Percentiles rank a stretch among this genome's conserved stretches.
Evolutionary conservation across 257 asterid genomes (phyloP).

Genomic region (Solanum pennellii): DNA sequence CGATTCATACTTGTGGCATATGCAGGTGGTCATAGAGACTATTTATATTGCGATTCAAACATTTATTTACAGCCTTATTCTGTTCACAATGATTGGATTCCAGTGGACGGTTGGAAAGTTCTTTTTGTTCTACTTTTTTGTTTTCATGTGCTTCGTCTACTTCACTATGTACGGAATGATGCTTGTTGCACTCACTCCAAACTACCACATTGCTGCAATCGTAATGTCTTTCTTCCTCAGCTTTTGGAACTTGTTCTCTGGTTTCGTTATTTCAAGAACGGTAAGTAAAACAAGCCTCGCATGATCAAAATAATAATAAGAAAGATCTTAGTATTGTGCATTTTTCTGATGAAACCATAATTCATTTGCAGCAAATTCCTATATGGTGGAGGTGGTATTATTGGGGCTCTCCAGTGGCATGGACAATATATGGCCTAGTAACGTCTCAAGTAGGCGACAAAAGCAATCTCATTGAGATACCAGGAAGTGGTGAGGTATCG

Average conservation of each 20-base stretch:
- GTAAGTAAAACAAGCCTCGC: slow-evolving; percentile 19
- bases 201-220: slow-evolving; percentile 65
- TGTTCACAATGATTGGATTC: slow-evolving; percentile 83
- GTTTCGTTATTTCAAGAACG: slow-evolving; percentile 63
- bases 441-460: slow-evolving; percentile 64
- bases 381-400: slow-evolving; percentile 96
- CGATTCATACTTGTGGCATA: background rate
- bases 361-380: slow-evolving; percentile 47
- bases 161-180: slow-evolving; percentile 81
- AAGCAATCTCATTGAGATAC: slow-evolving; percentile 17
- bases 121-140: slow-evolving; percentile 67
- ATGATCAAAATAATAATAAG: background rate
- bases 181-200: slow-evolving; percentile 82
- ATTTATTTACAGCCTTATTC: slow-evolving; percentile 52
- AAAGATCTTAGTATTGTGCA: background rate
- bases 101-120: slow-evolving; percentile 40
- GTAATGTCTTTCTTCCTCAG: slow-evolving; percentile 82
- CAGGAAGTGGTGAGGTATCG: slow-evolving; percentile 25
- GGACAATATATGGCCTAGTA: slow-evolving; percentile 81
- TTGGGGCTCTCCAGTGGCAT: slow-evolving; percentile 77
- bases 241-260: slow-evolving; percentile 82
- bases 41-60: slow-evolving; percentile 51
- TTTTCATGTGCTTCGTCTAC: slow-evolving; percentile 68
- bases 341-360: background rate
- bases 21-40: slow-evolving; percentile 63